These are phyloP conservation scores for Gynostemma pentaphyllum DNA, from an alignment of 306 rosid species.

Conservation along the genomic window DNA sequence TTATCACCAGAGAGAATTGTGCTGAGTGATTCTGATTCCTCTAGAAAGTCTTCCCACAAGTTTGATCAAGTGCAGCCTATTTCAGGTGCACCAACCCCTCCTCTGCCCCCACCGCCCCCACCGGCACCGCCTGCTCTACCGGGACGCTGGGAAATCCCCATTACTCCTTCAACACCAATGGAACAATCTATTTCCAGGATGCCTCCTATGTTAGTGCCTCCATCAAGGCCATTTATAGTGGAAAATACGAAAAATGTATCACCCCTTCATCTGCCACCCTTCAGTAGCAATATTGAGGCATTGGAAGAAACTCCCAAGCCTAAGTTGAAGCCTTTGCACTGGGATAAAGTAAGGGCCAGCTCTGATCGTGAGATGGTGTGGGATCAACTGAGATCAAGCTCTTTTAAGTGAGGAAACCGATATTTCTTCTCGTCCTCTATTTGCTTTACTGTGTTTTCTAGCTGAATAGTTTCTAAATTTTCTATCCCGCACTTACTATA, in stretches of 20 bases:
- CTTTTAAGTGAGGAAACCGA: slow-evolving; percentile 58
- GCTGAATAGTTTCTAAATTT: not conserved
- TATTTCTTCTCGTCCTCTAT: not conserved
- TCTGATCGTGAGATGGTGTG: slow-evolving; percentile 97
- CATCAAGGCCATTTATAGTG: slow-evolving; percentile 31
- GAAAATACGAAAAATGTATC: slow-evolving; percentile 30
- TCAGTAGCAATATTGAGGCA: slow-evolving; percentile 22
- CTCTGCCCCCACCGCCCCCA: slow-evolving; percentile 23
- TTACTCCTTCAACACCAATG: slow-evolving; percentile 20
- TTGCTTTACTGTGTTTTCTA: not conserved
- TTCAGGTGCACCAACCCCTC: slow-evolving; percentile 1
- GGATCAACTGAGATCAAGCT: slow-evolving; percentile 94
- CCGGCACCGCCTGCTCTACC: slow-evolving; percentile 8
- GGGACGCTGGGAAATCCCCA: slow-evolving; percentile 15
- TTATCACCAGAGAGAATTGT: slow-evolving; percentile 21
- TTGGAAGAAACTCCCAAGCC: slow-evolving; percentile 52
- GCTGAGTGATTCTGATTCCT: slow-evolving; percentile 16
- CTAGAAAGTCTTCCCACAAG: slow-evolving; percentile 5
- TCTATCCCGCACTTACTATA: not conserved
- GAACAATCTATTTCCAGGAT: slow-evolving; percentile 17
- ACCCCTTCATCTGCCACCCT: slow-evolving; percentile 51
- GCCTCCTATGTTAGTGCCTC: slow-evolving; percentile 31
- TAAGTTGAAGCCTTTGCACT: slow-evolving; percentile 84
- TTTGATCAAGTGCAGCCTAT: slow-evolving; percentile 13
- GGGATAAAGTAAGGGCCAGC: slow-evolving; percentile 98